phyloP scores from a whole-genome alignment of 2,329 filamentous ascomycete genomes.

The Atkinsonella hypoxylon region DNA sequence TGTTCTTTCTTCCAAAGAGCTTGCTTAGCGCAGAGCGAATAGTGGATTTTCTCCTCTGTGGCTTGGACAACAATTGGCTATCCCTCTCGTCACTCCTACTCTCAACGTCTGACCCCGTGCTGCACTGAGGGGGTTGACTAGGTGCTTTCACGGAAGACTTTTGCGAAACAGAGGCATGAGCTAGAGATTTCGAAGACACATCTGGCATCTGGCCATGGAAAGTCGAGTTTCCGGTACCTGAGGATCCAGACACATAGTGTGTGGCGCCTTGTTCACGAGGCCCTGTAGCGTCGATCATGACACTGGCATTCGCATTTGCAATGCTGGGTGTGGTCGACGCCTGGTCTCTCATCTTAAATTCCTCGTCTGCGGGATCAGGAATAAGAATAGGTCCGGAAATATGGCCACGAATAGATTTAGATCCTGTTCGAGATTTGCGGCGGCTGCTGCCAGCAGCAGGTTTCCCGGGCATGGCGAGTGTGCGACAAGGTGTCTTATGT shows the following conservation, averaged over 20 bases:
- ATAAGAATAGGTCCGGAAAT: conserved; percentile 53
- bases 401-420: conserved; percentile 42
- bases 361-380: conserved; percentile 33
- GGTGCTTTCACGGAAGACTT: not conserved
- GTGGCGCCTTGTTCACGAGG: not conserved
- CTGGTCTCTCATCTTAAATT: conserved; percentile 39
- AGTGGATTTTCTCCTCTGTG: conserved; percentile 45
- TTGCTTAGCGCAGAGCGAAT: conserved; percentile 43
- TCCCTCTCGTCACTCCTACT: conserved; percentile 8
- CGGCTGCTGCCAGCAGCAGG: conserved; percentile 24
- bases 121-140: conserved; percentile 4
- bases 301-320: conserved; percentile 4
- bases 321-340: conserved; percentile 21
- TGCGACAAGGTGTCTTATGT: not conserved
- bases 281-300: not conserved
- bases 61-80: conserved; percentile 10
- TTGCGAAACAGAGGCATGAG: not conserved
- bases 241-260: not conserved
- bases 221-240: not conserved
- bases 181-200: not conserved
- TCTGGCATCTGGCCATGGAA: not conserved
- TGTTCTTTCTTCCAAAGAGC: conserved; percentile 47
- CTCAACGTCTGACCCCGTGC: conserved; percentile 9
- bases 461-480: conserved; percentile 30
- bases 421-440: conserved; percentile 16